Percentiles rank a stretch among this genome's conserved stretches.
These are phyloP conservation scores for Lagerstroemia speciosa DNA, from an alignment of 345 rosid species.

Conservation along the genomic window DNA sequence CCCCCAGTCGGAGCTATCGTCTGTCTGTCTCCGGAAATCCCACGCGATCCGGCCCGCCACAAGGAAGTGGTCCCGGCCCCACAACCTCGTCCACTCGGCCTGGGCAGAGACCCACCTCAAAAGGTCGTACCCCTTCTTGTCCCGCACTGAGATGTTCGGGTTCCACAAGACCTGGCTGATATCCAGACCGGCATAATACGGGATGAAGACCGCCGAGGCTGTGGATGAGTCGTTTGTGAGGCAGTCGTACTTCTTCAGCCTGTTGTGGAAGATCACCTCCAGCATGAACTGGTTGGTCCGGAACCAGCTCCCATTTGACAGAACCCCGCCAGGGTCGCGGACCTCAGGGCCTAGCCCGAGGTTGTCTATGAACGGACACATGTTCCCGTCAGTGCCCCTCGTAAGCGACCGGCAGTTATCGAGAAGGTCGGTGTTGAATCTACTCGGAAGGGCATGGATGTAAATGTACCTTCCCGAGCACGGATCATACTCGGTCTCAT, in stretches of 20 bases:
- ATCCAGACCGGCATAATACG: conserved; percentile 64
- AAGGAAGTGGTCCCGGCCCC: conserved; percentile 59
- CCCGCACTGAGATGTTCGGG: conserved; percentile 34
- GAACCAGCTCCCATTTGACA: conserved; percentile 41
- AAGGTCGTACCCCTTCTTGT: conserved; percentile 35
- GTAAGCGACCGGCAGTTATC: conserved; percentile 37
- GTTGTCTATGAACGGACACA: conserved; percentile 52
- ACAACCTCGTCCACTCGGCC: conserved; percentile 49
- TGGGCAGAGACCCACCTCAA: conserved; percentile 34
- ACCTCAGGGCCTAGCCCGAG: conserved; percentile 46
- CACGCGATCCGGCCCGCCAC: conserved; percentile 63
- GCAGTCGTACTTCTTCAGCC: conserved; percentile 49
- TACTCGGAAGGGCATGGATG: conserved; percentile 44
- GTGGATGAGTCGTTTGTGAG: conserved; percentile 43
- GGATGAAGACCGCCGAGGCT: conserved; percentile 54
- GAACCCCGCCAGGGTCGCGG: conserved; percentile 24
- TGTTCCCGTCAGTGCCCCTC: conserved; percentile 40
- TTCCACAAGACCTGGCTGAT: conserved; percentile 50
- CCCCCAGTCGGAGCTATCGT: conserved; percentile 57
- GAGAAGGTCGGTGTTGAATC: conserved; percentile 44
- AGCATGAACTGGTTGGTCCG: conserved; percentile 57
- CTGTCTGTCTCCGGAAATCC: conserved; percentile 60
- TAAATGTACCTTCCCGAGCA: conserved; percentile 55
- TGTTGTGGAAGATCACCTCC: conserved; percentile 54
- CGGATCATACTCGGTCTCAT: conserved; percentile 14